Percentiles rank a stretch among this genome's conserved stretches.
Evolutionary conservation across 805 yeast genomes (phyloP).

Genomic region (Wickerhamomyces subpelliculosus): DNA sequence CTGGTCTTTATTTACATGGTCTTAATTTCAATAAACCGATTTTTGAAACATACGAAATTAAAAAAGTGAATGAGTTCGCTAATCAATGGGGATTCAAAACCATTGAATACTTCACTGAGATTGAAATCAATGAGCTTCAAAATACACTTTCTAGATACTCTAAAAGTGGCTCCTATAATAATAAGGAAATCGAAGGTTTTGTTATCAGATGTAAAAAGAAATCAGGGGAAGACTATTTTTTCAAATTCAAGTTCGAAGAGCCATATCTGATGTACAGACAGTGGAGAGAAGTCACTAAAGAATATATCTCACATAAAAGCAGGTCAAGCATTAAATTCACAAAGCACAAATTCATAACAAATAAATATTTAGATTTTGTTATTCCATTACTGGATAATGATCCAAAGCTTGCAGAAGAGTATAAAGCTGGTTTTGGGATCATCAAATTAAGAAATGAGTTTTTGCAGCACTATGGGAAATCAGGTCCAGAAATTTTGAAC

Average conservation of each 20-base stretch:
- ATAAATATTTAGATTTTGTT: slow-evolving; percentile 64
- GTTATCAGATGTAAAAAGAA: slow-evolving; percentile 61
- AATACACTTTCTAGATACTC: slow-evolving; percentile 49
- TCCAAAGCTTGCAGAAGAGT: slow-evolving; percentile 39
- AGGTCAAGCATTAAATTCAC: slow-evolving; percentile 32
- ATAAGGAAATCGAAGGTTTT: slow-evolving; percentile 84
- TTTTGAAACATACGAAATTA: slow-evolving; percentile 62
- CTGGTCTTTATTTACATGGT: slow-evolving; percentile 91
- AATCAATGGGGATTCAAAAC: slow-evolving; percentile 59
- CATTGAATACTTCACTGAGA: slow-evolving; percentile 40
- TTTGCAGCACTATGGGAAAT: slow-evolving; percentile 42
- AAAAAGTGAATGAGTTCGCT: slow-evolving; percentile 54
- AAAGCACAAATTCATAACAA: slow-evolving; percentile 54
- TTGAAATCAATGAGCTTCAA: slow-evolving; percentile 35
- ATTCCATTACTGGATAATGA: slow-evolving; percentile 45
- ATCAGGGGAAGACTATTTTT: slow-evolving; percentile 50
- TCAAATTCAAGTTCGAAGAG: slow-evolving; percentile 92
- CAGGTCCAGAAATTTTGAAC: slow-evolving; percentile 53
- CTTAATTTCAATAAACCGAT: slow-evolving; percentile 58
- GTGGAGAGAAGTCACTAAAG: slow-evolving; percentile 80
- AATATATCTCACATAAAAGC: slow-evolving; percentile 30
- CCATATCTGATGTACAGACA: slow-evolving; percentile 89
- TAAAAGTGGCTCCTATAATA: slow-evolving; percentile 62
- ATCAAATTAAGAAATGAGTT: slow-evolving; percentile 66
- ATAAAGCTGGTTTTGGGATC: slow-evolving; percentile 57